Evolutionary conservation across 306 rosid genomes (phyloP).

Genomic region (Rosa rugosa): DNA sequence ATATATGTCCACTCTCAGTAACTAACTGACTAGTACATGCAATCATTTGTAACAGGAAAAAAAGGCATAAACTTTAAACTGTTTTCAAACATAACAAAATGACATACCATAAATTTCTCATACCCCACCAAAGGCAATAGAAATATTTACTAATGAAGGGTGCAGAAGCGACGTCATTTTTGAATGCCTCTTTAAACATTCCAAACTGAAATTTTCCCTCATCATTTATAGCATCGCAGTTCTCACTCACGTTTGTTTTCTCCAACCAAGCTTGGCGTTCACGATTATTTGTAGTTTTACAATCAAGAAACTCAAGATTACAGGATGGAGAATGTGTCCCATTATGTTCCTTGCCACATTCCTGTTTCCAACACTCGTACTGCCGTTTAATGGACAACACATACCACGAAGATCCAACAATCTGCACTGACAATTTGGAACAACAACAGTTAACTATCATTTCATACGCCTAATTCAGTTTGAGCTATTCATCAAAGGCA

Average conservation of each 20-base stretch:
- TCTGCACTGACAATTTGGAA: conserved; percentile 59
- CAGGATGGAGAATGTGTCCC: conserved; percentile 77
- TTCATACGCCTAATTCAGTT: background rate
- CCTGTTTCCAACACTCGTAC: conserved; percentile 65
- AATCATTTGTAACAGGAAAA: background rate
- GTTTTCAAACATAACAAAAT: background rate
- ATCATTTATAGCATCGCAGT: conserved; percentile 61
- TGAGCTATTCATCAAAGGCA: background rate
- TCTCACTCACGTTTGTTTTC: conserved; percentile 37
- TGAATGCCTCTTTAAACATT: conserved; percentile 78
- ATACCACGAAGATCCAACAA: conserved; percentile 82
- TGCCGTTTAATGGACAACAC: conserved; percentile 75
- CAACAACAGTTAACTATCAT: background rate
- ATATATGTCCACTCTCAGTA: background rate
- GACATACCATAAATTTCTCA: conserved; percentile 65
- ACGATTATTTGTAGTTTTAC: conserved; percentile 14
- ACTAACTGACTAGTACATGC: no score
- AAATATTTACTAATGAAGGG: conserved; percentile 59
- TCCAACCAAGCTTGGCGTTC: conserved; percentile 59
- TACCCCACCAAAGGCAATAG: conserved; percentile 97
- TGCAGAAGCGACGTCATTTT: conserved; percentile 59
- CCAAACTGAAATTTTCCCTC: conserved; percentile 55
- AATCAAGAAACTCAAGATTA: conserved; percentile 51
- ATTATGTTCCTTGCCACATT: conserved; percentile 57
- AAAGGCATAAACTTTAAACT: background rate